Conservation (phyloP, 106 monocot species). For the Allium cepa region DNA sequence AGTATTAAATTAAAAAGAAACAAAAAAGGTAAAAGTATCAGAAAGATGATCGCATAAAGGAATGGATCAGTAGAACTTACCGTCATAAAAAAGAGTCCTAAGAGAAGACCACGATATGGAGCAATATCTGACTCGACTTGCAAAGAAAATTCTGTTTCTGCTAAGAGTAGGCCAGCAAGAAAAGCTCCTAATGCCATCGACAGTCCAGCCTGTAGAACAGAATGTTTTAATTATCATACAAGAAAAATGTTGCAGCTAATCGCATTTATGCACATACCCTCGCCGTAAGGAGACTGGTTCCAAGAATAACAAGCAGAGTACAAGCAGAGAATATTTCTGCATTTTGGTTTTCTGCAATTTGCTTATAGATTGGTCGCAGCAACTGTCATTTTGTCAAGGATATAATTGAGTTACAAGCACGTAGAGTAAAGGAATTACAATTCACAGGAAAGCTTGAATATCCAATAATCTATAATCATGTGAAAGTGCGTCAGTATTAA, state of each 20-base stretch:
- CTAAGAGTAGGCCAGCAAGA: constrained; percentile 93
- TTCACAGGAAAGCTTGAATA: not conserved
- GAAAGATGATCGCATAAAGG: constrained; percentile 2
- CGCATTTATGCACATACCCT: constrained; percentile 46
- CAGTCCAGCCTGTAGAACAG: constrained; percentile 65
- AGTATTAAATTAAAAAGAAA: no score
- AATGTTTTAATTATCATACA: not conserved
- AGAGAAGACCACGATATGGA: constrained; percentile 91
- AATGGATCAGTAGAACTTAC: constrained; percentile 34
- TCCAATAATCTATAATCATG: not conserved
- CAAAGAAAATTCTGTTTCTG: constrained; percentile 99
- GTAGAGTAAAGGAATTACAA: not conserved
- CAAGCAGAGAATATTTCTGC: constrained; percentile 99
- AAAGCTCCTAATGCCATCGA: constrained; percentile 99
- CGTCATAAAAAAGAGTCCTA: constrained; percentile 99
- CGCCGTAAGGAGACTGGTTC: constrained; percentile 98
- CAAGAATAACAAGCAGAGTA: constrained; percentile 95
- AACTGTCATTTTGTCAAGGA: constrained; percentile 36
- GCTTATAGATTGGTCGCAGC: constrained; percentile 93
- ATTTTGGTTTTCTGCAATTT: constrained; percentile 98
- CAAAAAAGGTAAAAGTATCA: not conserved
- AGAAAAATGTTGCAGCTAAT: not conserved
- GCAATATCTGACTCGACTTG: constrained; percentile 99
- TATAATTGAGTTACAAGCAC: not conserved
- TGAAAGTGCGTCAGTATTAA: no score